Evolutionary conservation across 768 basidiomycete species (phyloP), one percentile per base, ranked within the genome.

Genomic region (Tulasnella sp.): DNA sequence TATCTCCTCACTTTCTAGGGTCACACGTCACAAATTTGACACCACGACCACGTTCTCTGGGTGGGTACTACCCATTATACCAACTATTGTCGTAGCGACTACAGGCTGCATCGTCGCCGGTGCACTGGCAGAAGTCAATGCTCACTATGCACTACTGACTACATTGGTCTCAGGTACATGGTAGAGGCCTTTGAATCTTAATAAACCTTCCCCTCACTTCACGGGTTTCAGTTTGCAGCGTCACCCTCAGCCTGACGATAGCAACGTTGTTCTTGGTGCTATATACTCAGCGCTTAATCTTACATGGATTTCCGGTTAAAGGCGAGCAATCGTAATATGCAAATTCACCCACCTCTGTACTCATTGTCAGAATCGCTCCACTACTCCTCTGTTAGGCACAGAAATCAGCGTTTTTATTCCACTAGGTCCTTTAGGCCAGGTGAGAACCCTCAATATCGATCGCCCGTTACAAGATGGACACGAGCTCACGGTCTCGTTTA

Each of bases 1-100:
- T n/a, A n/a, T n/a, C n/a, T n/a, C n/a, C n/a, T n/a, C n/a, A n/a
- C n/a, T n/a, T n/a, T n/a, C n/a, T n/a, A 86, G 79, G 81, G 69
- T 79, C 70, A 68, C 74, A 38, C 65, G 78, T n/a, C 84, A 88
- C 19, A 71, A 73, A 4, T 83, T 87, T 66, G 70, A 80, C 0
- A 65, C 83, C 3, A 72, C 77, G 44, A 67, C 71, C 1, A 78
- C 88, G 77, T 81, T 81, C 0, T 71, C 82, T 21, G 69, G 75
- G 19, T 89, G 87, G 86, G 73, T 89, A 5, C 80, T 90, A 30
- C 88, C 88, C 0, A 78, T 87, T 10, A 83, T 90, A 3, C 80
- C 87, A 0, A 75, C 85, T 15, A 78, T 85, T 44, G 88, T 90
- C 67, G 80, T 78, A 1, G 76, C 85, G 0, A 83, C 88, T 0